phyloP scores from a whole-genome alignment of 768 basidiomycete genomes.

The Phlegmacium glaucopus region DNA sequence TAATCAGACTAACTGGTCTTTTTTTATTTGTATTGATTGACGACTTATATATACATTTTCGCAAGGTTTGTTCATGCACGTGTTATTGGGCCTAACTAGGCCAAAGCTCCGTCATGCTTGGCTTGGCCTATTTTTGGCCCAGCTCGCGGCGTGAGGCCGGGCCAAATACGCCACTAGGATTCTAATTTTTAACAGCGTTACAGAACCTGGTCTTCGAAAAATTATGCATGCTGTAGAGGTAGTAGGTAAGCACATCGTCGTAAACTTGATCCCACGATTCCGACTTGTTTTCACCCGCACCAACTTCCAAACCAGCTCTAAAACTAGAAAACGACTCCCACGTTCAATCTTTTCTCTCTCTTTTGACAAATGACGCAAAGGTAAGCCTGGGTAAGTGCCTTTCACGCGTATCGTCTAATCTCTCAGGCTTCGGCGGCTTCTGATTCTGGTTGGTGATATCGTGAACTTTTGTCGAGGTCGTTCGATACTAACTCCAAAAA shows the following conservation, averaged over 20 bases:
- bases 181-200: too few species aligned
- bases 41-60: too few species aligned
- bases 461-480: conserved; percentile 9
- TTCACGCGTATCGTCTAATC: neutral
- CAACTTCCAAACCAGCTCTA: conserved; percentile 59
- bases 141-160: too few species aligned
- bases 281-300: conserved; percentile 37
- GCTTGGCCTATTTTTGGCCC: too few species aligned
- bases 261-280: neutral
- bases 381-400: conserved; percentile 57
- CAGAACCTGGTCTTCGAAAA: too few species aligned
- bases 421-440: conserved; percentile 44
- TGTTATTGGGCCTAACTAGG: too few species aligned
- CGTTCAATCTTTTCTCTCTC: neutral
- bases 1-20: too few species aligned
- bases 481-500: neutral
- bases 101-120: too few species aligned
- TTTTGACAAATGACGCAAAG: conserved; percentile 46
- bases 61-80: too few species aligned
- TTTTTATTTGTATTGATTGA: too few species aligned
- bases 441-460: conserved; percentile 63
- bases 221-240: too few species aligned
- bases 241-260: conserved; percentile 43
- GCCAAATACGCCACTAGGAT: too few species aligned
- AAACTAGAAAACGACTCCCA: neutral